A percentile compares a stretch with the other conserved stretches of the same genome.
phyloP scores from a whole-genome alignment of 2,329 filamentous ascomycete species.

The Colletotrichum spaethianum region DNA sequence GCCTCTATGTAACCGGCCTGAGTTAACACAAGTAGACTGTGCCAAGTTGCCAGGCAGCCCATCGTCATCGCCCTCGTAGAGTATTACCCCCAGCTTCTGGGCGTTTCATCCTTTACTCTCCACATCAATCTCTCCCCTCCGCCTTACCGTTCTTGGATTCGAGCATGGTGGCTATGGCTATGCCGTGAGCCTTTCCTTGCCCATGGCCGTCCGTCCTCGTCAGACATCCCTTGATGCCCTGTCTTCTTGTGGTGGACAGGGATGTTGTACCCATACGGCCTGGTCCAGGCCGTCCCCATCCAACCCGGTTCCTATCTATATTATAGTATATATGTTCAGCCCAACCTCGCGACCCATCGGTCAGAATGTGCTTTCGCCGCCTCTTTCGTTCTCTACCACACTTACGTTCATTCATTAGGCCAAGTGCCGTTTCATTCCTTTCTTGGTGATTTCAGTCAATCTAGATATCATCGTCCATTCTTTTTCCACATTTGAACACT shows the following conservation, averaged over 20 bases:
- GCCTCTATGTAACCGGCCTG: neutral
- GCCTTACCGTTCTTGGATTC: conserved; percentile 11
- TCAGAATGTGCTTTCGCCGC: conserved; percentile 3
- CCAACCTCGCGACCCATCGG: conserved; percentile 4
- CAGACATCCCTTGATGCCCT: conserved; percentile 23
- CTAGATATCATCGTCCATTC: conserved; percentile 20
- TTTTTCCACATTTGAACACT: conserved; percentile 5
- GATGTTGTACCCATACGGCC: neutral
- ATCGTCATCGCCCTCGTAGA: conserved; percentile 20
- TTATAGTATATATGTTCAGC: conserved; percentile 24
- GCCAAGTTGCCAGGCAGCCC: conserved; percentile 3
- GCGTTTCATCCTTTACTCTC: conserved; percentile 36
- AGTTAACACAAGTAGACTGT: conserved; percentile 2
- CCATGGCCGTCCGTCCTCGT: neutral
- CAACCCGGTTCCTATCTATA: conserved; percentile 3
- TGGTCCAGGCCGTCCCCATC: neutral
- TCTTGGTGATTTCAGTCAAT: conserved; percentile 29
- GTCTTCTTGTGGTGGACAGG: neutral
- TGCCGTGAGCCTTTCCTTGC: conserved; percentile 12
- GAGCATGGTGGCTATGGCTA: conserved; percentile 15
- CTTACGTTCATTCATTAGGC: conserved; percentile 24
- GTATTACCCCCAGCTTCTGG: conserved; percentile 30
- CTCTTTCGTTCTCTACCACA: conserved; percentile 17
- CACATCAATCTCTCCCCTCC: conserved; percentile 19
- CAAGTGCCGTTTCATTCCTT: conserved; percentile 34